Percentiles rank a stretch among this genome's conserved stretches.
Evolutionary conservation across 1,284 basidiomycete genomes (phyloP).

Genomic region (Wolfiporia cocos): DNA sequence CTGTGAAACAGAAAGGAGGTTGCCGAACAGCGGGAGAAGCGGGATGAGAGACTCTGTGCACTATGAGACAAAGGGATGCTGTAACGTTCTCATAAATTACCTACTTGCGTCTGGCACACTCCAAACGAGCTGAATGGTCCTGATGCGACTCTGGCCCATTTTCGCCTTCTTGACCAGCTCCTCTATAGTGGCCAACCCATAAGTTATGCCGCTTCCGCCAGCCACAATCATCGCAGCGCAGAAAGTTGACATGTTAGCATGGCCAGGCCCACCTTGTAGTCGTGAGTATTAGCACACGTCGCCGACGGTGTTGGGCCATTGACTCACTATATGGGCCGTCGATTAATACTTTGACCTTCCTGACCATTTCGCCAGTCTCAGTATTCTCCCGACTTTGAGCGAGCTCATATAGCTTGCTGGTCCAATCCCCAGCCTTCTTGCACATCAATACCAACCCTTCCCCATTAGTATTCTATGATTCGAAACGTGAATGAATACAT

Average conservation of each 20-base stretch:
- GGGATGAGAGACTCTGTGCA: constrained; percentile 44
- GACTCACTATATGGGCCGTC: constrained; percentile 70
- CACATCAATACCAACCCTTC: constrained; percentile 51
- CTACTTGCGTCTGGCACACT: constrained; percentile 50
- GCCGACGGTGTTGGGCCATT: not conserved
- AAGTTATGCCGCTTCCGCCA: constrained; percentile 72
- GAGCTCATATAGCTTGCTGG: constrained; percentile 47
- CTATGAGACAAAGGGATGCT: too few relatives aligned
- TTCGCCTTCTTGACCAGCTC: constrained; percentile 60
- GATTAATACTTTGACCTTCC: constrained; percentile 50
- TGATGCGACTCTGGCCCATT: constrained; percentile 44
- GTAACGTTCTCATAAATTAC: too few relatives aligned
- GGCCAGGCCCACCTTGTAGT: constrained; percentile 48
- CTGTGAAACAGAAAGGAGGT: constrained; percentile 41
- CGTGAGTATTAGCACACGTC: not conserved
- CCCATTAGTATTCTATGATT: too few relatives aligned
- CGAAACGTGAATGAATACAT: too few relatives aligned
- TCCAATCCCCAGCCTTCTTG: constrained; percentile 66
- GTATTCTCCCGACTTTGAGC: constrained; percentile 31
- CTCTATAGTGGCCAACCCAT: constrained; percentile 54
- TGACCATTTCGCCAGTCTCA: constrained; percentile 24
- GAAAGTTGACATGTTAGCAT: constrained; percentile 53
- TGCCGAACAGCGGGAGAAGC: constrained; percentile 46
- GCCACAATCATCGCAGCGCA: constrained; percentile 62
- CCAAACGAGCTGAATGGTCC: constrained; percentile 67